Base-by-base conservation (phyloP, 345 rosid species). In the Tarenaya hassleriana region DNA sequence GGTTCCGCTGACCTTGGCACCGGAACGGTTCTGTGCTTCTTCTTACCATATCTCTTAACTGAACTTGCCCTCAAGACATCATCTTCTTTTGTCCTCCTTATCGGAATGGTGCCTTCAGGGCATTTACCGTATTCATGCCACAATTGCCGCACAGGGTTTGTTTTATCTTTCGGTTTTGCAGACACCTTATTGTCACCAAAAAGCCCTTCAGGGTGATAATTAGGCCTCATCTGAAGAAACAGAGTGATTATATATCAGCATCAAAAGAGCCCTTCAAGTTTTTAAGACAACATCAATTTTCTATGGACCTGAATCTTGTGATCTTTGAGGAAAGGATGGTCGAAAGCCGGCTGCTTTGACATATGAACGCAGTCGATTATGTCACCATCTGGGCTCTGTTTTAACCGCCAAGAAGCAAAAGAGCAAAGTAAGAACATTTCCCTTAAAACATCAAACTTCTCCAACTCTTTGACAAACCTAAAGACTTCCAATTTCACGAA, bases 281-380 rank as follows among this genome's bases (percentile, higher is more conserved):
- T 8, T 9, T 6, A 5, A 49, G 34, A 16, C 3, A 1, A 31
- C n/a, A n/a, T n/a, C n/a, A n/a, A n/a, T n/a, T n/a, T 27, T 17
- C 1, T 38, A n/a, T n/a, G 61, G 10, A 90, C 96, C 95, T 84
- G 98, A 62, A 91, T 87, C 74, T 82, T 82, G 80, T 91, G 98
- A 66, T 91, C 95, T 68, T 82, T 91, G 52, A 87, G 89, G 72
- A 50, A 87, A 52, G 96, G 96, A 55, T 91, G 97, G 70, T 90
- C 97, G 39, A 90, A 84, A 64, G 98, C 96, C 16, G 98, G 95
- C 70, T 90, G 98, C 58, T 80, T 71, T 63, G 94, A 55, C 45
- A 90, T 78, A 63, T 65, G 86, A 63, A 90, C 82, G 71, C 98
- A 90, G 60, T 90, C 98, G 16, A 90, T 87, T 15, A 62, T 60